These are phyloP conservation scores for Ormosia emarginata DNA, from an alignment of 306 rosid genomes.

Conservation along the genomic window DNA sequence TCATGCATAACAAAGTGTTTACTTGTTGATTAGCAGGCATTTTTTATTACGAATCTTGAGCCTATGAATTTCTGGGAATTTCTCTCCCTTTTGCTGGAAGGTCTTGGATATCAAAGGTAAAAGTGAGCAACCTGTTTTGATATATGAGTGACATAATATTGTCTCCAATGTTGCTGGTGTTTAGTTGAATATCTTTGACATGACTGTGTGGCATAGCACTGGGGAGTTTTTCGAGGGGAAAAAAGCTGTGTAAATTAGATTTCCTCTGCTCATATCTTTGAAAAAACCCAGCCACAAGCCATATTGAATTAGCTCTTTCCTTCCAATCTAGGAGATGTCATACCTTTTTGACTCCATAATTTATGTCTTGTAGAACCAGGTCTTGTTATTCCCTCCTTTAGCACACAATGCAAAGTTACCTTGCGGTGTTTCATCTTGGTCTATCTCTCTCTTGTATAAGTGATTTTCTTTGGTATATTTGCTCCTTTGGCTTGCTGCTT, in stretches of 20 bases:
- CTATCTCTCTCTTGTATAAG: background rate
- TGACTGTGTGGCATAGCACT: background rate
- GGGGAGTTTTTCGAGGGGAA: background rate
- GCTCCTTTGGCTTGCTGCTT: conserved; percentile 24
- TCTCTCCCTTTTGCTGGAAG: conserved; percentile 51
- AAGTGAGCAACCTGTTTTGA: conserved; percentile 25
- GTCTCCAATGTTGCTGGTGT: conserved; percentile 9
- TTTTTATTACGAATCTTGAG: conserved; percentile 76
- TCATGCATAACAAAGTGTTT: conserved; percentile 20
- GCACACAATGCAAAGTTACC: background rate
- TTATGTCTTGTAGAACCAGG: background rate
- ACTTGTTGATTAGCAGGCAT: conserved; percentile 53
- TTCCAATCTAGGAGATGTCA: conserved; percentile 6
- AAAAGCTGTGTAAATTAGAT: background rate
- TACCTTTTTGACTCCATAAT: background rate
- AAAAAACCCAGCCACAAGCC: background rate
- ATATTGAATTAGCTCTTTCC: conserved; percentile 4
- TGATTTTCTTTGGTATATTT: conserved; percentile 8
- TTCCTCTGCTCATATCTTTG: conserved; percentile 6
- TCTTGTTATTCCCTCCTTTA: conserved; percentile 5
- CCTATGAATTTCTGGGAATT: conserved; percentile 77
- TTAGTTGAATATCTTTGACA: conserved; percentile 11
- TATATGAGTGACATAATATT: background rate
- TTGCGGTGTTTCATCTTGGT: background rate
- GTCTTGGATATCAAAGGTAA: conserved; percentile 84